Base-by-base conservation (phyloP, 148 eudicot genomes). In the Nepenthes mirabilis region DNA sequence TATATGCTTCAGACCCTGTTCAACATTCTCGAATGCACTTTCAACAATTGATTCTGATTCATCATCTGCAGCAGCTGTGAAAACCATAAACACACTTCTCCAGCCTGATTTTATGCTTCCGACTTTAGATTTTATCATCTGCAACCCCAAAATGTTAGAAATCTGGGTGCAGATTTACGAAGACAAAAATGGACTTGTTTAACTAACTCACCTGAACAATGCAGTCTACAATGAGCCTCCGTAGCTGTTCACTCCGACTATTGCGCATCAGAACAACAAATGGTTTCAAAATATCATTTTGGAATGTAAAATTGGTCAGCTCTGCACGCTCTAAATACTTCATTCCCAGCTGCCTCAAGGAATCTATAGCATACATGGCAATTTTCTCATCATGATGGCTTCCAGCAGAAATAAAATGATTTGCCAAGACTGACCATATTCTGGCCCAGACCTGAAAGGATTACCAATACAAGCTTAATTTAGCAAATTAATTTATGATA, bases 71-170 rank as follows among this genome's bases (percentile, higher is more conserved):
- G 99, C 99, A 37, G 99, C 99, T 5, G 96, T 88, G 74, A 93
- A 93, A 75, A 93, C 80, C 99, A 93, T 93, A 59, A 93, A 93
- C 37, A 93, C 99, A 76, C 99, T 88, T 70, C 89, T 82, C 99
- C 99, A 93, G 50, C 96, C 99, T 49, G 99, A 93, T 72, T 93
- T 93, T 66, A 93, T 93, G 81, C 88, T 93, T 74, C 91, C 95
- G 70, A 84, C 99, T 77, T 93, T 93, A 4, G 99, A 93, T 73
- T 89, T 88, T 64, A 93, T 86, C 99, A 93, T 93, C 99, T 93
- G 78, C 60, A 43, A 70, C 48, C 54, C 36, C 55, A 68, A 5
- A 65, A 7, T 0, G 11, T 33, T 43, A 47, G 11, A 2, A 23
- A 9, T 13, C 10, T 10, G 14, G 52, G 14, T 10, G 52, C 13